A percentile compares a stretch with the other conserved stretches of the same genome.
phyloP scores from a whole-genome alignment of 768 basidiomycete species.

The Rhodotorula toruloides region DNA sequence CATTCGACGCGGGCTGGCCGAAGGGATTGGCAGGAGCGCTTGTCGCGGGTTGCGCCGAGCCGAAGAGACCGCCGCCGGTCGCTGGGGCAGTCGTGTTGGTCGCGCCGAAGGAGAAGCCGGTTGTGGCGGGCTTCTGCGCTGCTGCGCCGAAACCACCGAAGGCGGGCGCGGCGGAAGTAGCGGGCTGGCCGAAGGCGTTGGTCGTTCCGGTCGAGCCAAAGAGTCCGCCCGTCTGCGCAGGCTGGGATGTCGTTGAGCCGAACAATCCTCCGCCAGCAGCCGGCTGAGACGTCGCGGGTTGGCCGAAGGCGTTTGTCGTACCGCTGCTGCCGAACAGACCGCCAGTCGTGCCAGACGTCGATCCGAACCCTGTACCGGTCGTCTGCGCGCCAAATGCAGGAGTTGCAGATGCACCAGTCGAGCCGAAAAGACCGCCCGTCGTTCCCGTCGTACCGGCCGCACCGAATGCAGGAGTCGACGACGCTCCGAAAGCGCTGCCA shows the following conservation, averaged over 20 bases:
- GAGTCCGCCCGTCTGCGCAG: constrained; percentile 22
- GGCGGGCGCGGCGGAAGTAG: constrained; percentile 44
- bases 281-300: constrained; percentile 29
- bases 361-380: constrained; percentile 10
- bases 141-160: constrained; percentile 31
- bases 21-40: constrained; percentile 24
- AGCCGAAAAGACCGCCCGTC: constrained; percentile 43
- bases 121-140: constrained; percentile 23
- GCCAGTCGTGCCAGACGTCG: not conserved
- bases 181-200: constrained; percentile 29
- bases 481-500: constrained; percentile 36
- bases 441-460: constrained; percentile 3
- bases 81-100: constrained; percentile 2
- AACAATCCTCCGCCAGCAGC: constrained; percentile 22
- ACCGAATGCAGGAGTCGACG: constrained; percentile 28
- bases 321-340: constrained; percentile 6
- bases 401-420: constrained; percentile 28
- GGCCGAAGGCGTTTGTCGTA: constrained; percentile 19
- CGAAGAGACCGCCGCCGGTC: constrained; percentile 43
- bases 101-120: constrained; percentile 30
- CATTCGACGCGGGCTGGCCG: constrained; percentile 26
- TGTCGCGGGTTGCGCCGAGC: constrained; percentile 28
- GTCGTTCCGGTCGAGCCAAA: constrained; percentile 14
- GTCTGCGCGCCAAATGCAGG: constrained; percentile 14
- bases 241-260: constrained; percentile 19